phyloP scores from a whole-genome alignment of 441 rosid genomes.

The Viola pubescens region DNA sequence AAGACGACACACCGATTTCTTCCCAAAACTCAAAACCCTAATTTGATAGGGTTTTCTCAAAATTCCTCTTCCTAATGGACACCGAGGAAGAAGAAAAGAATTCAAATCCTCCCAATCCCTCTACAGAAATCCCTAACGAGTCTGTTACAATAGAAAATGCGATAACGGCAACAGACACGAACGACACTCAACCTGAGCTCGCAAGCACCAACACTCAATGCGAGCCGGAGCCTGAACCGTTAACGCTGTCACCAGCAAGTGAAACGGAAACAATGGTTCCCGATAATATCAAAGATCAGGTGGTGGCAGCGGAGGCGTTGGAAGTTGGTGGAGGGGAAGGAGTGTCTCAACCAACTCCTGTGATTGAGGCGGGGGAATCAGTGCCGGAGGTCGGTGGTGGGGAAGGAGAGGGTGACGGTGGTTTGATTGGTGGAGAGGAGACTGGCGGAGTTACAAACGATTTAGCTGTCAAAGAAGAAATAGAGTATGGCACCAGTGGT shows the following conservation, averaged over 20 bases:
- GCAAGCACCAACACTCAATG: slow-evolving; percentile 19
- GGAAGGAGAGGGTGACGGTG: slow-evolving; percentile 19
- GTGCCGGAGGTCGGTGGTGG: slow-evolving; percentile 5
- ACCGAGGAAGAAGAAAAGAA: slow-evolving; percentile 49
- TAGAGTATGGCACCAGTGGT: not conserved
- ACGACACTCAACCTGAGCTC: not conserved
- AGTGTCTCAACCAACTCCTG: not conserved
- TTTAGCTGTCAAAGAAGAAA: not conserved
- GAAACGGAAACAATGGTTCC: slow-evolving; percentile 4
- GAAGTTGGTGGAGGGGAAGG: not conserved
- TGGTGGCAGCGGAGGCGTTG: not conserved
- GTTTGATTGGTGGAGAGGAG: slow-evolving; percentile 11
- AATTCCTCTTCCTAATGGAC: slow-evolving; percentile 3
- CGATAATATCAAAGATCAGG: not conserved
- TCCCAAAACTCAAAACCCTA: slow-evolving; percentile 35
- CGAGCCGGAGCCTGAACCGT: slow-evolving; percentile 12
- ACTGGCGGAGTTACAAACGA: not conserved
- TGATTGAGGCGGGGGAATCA: slow-evolving; percentile 15
- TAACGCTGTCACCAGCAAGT: not conserved
- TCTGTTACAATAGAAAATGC: slow-evolving; percentile 13
- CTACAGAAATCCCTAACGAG: slow-evolving; percentile 12
- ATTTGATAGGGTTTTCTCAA: slow-evolving; percentile 34
- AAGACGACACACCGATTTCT: not conserved
- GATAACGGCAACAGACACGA: slow-evolving; percentile 10
- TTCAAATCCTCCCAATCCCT: slow-evolving; percentile 16